phyloP scores from a whole-genome alignment of 768 basidiomycete species.

The Suillus subluteus region DNA sequence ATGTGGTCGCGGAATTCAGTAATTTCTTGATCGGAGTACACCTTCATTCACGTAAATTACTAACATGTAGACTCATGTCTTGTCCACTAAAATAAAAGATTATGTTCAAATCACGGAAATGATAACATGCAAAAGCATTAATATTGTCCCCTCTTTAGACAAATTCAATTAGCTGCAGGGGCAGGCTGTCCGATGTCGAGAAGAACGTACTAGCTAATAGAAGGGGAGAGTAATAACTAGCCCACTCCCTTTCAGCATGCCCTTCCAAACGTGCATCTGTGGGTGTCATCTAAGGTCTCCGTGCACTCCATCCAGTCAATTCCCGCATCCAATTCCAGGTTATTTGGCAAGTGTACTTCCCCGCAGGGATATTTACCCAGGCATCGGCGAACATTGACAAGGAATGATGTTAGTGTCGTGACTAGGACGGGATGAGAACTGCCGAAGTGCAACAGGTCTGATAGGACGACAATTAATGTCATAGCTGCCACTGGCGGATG shows the following conservation, averaged over 20 bases:
- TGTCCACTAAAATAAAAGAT: constrained; percentile 1
- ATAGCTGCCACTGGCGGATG: constrained; percentile 54
- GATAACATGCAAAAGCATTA: not conserved
- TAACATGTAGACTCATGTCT: not conserved
- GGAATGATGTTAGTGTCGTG: constrained; percentile 50
- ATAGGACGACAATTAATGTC: constrained; percentile 61
- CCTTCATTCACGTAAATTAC: constrained; percentile 2
- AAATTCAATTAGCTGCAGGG: constrained; percentile 2
- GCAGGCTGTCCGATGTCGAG: not conserved
- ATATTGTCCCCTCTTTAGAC: not conserved
- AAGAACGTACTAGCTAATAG: constrained; percentile 4
- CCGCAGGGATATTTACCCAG: constrained; percentile 62
- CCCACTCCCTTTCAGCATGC: constrained; percentile 47
- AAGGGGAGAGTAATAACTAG: constrained; percentile 39
- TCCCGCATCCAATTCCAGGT: constrained; percentile 41
- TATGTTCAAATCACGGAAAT: constrained; percentile 1
- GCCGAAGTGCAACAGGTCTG: constrained; percentile 74
- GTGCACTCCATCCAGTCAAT: constrained; percentile 51
- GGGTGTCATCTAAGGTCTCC: constrained; percentile 14
- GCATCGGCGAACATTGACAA: constrained; percentile 45
- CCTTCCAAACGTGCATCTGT: constrained; percentile 49
- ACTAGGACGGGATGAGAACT: constrained; percentile 60
- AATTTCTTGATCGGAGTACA: not conserved
- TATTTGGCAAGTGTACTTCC: constrained; percentile 55
- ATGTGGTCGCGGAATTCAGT: not conserved